Evolutionary conservation across 768 basidiomycete genomes (phyloP).

Genomic region (Omphalotus guepiniiformis): DNA sequence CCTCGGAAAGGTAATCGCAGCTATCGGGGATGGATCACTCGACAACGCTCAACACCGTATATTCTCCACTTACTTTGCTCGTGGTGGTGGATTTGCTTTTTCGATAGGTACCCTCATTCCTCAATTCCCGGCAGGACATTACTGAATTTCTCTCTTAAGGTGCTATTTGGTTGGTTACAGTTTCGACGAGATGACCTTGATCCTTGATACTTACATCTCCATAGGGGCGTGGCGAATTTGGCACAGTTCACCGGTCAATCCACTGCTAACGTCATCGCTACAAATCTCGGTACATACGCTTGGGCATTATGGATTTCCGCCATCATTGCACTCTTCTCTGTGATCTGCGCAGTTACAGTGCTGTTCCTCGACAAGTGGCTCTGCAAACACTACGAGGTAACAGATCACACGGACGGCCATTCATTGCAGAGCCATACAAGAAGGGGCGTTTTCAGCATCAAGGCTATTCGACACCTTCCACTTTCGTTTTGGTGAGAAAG

Average conservation of each 20-base stretch:
- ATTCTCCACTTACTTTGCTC: constrained; percentile 40
- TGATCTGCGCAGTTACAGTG: constrained; percentile 31
- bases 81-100: constrained; percentile 36
- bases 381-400: constrained; percentile 28
- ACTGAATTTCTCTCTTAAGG: constrained; percentile 14
- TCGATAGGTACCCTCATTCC: constrained; percentile 26
- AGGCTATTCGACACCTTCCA: constrained; percentile 28
- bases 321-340: constrained; percentile 32
- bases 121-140: constrained; percentile 1
- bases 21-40: constrained; percentile 30
- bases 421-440: constrained; percentile 22
- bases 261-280: constrained; percentile 37
- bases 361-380: constrained; percentile 35
- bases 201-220: neutral
- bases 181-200: neutral
- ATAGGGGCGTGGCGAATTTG: constrained; percentile 34
- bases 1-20: constrained; percentile 28
- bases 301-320: constrained; percentile 41
- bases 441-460: constrained; percentile 26
- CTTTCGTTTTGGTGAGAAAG: constrained; percentile 38
- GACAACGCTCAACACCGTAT: constrained; percentile 42
- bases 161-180: constrained; percentile 27
- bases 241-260: constrained; percentile 37
- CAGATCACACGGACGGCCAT: constrained; percentile 31
- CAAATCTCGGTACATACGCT: constrained; percentile 32